These are phyloP conservation scores for Cotoneaster glaucophyllus DNA, from an alignment of 306 rosid genomes.

Conservation along the genomic window DNA sequence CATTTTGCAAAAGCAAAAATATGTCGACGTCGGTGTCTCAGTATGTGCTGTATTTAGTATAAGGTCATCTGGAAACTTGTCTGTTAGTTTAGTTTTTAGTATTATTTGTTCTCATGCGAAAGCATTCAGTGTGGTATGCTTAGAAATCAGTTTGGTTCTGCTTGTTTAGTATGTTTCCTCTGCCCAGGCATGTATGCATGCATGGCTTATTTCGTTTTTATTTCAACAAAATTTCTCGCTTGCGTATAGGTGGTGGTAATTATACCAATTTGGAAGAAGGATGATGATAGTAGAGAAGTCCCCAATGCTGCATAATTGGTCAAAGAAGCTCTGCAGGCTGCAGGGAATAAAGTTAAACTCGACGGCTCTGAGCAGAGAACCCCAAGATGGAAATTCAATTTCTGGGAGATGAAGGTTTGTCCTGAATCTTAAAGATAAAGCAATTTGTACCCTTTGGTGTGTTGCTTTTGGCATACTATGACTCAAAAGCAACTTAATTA, in stretches of 20 bases:
- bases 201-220: not conserved
- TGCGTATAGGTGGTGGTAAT: slow-evolving; percentile 69
- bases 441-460: not conserved
- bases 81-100: not conserved
- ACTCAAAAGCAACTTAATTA: not conserved
- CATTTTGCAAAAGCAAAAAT: not conserved
- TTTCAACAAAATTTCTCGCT: slow-evolving; percentile 4
- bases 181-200: not conserved
- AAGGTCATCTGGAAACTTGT: no score
- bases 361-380: slow-evolving; percentile 84
- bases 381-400: slow-evolving; percentile 97
- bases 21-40: not conserved
- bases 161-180: not conserved
- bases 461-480: not conserved
- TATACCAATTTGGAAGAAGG: slow-evolving; percentile 94
- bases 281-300: slow-evolving; percentile 55
- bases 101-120: not conserved
- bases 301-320: slow-evolving; percentile 60
- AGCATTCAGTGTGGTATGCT: not conserved
- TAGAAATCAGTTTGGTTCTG: not conserved
- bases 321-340: slow-evolving; percentile 46
- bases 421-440: slow-evolving; percentile 6
- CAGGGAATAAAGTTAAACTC: slow-evolving; percentile 70
- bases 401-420: slow-evolving; percentile 97
- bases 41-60: no score